Percentiles rank a stretch among this genome's conserved stretches.
Evolutionary conservation across 805 yeast genomes (phyloP).

Genomic region (Starmerella davenportii): DNA sequence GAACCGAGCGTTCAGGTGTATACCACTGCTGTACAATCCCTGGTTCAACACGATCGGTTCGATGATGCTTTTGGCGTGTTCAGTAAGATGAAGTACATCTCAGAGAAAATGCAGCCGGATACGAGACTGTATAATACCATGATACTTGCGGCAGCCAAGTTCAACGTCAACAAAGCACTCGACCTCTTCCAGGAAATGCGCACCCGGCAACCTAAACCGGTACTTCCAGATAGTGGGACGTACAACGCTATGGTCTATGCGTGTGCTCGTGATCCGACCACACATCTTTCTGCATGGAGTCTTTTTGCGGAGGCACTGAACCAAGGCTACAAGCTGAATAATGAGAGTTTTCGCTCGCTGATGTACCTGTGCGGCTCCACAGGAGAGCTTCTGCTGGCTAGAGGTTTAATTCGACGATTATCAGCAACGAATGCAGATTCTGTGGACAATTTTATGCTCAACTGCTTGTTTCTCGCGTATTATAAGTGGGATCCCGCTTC

Average conservation of each 20-base stretch:
- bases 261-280: constrained; percentile 36
- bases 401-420: constrained; percentile 33
- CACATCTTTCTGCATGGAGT: constrained; percentile 53
- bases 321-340: constrained; percentile 18
- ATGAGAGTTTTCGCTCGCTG: constrained; percentile 44
- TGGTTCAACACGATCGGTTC: constrained; percentile 33
- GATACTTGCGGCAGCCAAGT: constrained; percentile 45
- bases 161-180: constrained; percentile 54
- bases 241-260: constrained; percentile 48
- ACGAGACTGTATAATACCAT: constrained; percentile 50
- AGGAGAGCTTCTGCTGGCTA: constrained; percentile 54
- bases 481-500: constrained; percentile 18
- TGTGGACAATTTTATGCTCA: constrained; percentile 20
- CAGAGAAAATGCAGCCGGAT: constrained; percentile 49
- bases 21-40: constrained; percentile 42
- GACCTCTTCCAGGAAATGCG: constrained; percentile 60
- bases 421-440: constrained; percentile 14
- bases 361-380: constrained; percentile 60
- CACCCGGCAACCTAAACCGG: constrained; percentile 20
- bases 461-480: constrained; percentile 23
- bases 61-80: constrained; percentile 55
- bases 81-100: constrained; percentile 68
- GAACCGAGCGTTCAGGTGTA: constrained; percentile 25
- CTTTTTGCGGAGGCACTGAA: constrained; percentile 48
- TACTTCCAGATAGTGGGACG: constrained; percentile 29